These are phyloP conservation scores for Dentipellis fragilis DNA, from an alignment of 768 basidiomycete species.

Conservation along the genomic window DNA sequence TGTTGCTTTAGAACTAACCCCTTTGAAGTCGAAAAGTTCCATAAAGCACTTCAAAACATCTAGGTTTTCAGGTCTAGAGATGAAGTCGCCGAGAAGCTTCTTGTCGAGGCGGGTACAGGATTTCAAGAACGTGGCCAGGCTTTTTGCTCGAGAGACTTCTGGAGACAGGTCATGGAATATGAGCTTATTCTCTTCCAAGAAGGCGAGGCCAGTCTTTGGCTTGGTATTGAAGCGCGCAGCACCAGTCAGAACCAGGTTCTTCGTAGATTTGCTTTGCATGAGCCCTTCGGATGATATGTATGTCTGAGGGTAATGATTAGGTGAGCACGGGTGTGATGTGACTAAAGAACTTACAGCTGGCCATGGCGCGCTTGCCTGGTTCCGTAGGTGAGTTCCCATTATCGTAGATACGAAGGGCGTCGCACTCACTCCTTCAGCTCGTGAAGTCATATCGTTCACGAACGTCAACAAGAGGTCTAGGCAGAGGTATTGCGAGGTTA, in stretches of 20 bases:
- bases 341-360: conserved; percentile 36
- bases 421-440: conserved; percentile 39
- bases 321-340: background rate
- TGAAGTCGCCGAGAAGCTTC: conserved; percentile 84
- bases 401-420: background rate
- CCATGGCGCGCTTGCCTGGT: conserved; percentile 42
- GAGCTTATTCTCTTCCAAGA: conserved; percentile 87
- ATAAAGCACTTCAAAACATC: conserved; percentile 84
- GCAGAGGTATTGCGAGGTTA: conserved; percentile 78
- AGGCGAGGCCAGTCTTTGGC: conserved; percentile 83
- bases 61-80: conserved; percentile 80
- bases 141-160: conserved; percentile 45
- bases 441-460: conserved; percentile 77
- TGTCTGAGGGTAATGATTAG: conserved; percentile 26
- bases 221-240: conserved; percentile 85
- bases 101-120: conserved; percentile 82
- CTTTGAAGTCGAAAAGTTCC: conserved; percentile 78
- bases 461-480: conserved; percentile 81
- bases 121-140: conserved; percentile 82
- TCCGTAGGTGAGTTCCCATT: background rate
- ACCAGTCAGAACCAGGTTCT: conserved; percentile 76
- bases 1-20: conserved; percentile 38
- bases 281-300: conserved; percentile 48
- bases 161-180: conserved; percentile 61
- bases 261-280: conserved; percentile 67